These are phyloP conservation scores for Malassezia equina DNA, from an alignment of 1,284 basidiomycete species.

Conservation along the genomic window DNA sequence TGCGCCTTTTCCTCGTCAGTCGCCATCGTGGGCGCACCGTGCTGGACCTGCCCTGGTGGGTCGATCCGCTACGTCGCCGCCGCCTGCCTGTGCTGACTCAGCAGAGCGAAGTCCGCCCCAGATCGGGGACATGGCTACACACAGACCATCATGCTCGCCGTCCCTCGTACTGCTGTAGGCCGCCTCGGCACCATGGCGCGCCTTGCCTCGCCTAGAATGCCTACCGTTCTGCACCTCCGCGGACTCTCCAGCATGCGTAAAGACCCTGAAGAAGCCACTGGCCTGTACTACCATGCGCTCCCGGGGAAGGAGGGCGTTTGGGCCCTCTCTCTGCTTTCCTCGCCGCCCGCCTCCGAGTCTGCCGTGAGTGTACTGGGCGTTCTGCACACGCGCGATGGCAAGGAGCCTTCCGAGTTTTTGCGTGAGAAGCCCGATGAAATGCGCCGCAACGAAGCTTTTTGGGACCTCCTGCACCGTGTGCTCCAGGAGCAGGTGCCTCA, in stretches of 20 bases:
- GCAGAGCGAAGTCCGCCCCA: neutral
- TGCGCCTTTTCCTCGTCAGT: conserved; percentile 19
- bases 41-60: neutral
- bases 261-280: conserved; percentile 22
- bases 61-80: no score
- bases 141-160: neutral
- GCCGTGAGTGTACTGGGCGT: conserved; percentile 20
- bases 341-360: conserved; percentile 12
- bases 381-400: conserved; percentile 15
- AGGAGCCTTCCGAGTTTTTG: conserved; percentile 21
- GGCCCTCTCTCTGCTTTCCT: conserved; percentile 25
- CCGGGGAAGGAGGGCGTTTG: conserved; percentile 17
- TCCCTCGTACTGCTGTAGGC: neutral
- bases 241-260: neutral
- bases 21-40: neutral
- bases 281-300: conserved; percentile 29
- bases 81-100: neutral
- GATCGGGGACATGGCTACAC: neutral
- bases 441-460: conserved; percentile 29
- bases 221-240: neutral
- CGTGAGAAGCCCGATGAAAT: conserved; percentile 28
- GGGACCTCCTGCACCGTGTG: conserved; percentile 30
- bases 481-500: conserved; percentile 29
- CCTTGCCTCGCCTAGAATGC: neutral
- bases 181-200: neutral